Base-by-base conservation (phyloP, 2,329 filamentous ascomycete genomes). In the Geosmithia morbida region DNA sequence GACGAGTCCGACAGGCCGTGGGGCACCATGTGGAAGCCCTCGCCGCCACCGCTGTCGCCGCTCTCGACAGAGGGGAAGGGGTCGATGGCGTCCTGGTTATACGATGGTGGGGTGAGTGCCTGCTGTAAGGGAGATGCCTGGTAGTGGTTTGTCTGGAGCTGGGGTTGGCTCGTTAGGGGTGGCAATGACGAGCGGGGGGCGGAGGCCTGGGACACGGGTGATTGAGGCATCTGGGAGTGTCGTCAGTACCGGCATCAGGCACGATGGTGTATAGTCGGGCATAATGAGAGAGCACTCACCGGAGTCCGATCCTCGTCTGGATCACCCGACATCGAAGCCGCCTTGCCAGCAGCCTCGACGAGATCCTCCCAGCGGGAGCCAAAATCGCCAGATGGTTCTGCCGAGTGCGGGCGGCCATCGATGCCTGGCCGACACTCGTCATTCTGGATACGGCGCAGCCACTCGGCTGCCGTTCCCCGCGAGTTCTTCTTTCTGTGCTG, bases 361-460 rank as follows among this genome's bases (percentile, higher is more conserved):
- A 97, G 73, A 63, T 97, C 90, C 64, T 95, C 87, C 92, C 90
- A 97, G 57, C 90, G 77, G 67, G 92, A 94, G 53, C 87, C 88
- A 65, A 85, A 85, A 50, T 85, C 83, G 18, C 78, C 80, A 48
- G 83, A 77, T 20, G 89, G 88, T 64, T 96, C 90, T 41, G 86
- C 86, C 16, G 87, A 94, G 54, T 85, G 77, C 48, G 87, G 86
- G 66, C 95, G 94, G 52, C 86, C 77, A 56, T 87, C 81, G 56
- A 83, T 80, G 49, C 82, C 76, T 58, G 70, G 70, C 13, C 71
- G 69, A 52, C 83, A 83, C 48, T 78, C 74, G 43, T 78, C 73
- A 52, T 77, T 76, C 52, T 78, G 74, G 19, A 78, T 71, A 42
- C 74, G 66, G 29, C 72, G 71, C 43, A 78, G 63, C 67, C 85